phyloP scores from a whole-genome alignment of 805 yeast species.

The Ogataea neopini region DNA sequence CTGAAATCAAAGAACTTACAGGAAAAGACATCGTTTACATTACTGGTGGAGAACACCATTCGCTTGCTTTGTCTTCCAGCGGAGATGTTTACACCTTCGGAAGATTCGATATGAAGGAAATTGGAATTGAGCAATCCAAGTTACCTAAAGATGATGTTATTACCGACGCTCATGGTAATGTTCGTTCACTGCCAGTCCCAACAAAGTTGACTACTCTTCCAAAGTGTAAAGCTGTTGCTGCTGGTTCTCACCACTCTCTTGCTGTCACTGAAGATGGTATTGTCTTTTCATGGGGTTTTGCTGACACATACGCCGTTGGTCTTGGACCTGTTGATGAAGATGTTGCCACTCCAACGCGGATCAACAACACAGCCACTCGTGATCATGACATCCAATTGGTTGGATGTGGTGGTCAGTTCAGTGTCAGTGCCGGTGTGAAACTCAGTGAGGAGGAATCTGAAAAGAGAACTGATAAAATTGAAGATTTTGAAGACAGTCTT shows the following conservation, averaged over 20 bases:
- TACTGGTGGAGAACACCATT: slow-evolving; percentile 95
- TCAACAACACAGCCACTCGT: slow-evolving; percentile 91
- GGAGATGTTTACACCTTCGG: slow-evolving; percentile 89
- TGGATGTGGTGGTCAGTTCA: slow-evolving; percentile 97
- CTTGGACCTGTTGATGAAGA: slow-evolving; percentile 85
- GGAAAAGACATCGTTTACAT: slow-evolving; percentile 59
- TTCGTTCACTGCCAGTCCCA: slow-evolving; percentile 85
- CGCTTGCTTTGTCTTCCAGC: slow-evolving; percentile 67
- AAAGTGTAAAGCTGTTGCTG: slow-evolving; percentile 58
- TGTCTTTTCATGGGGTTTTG: slow-evolving; percentile 96
- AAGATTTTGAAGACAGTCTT: slow-evolving; percentile 45
- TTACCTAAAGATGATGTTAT: slow-evolving; percentile 71
- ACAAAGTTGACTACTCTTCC: slow-evolving; percentile 64
- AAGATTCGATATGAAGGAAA: slow-evolving; percentile 88
- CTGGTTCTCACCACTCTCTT: slow-evolving; percentile 91
- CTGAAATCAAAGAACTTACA: slow-evolving; percentile 63
- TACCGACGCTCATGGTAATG: slow-evolving; percentile 74
- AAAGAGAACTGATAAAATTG: slow-evolving; percentile 51
- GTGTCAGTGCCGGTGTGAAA: slow-evolving; percentile 80
- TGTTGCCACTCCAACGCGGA: slow-evolving; percentile 83
- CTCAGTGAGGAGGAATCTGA: slow-evolving; percentile 53
- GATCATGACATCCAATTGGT: slow-evolving; percentile 66
- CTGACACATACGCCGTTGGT: slow-evolving; percentile 95
- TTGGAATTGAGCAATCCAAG: slow-evolving; percentile 69
- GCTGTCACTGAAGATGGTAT: slow-evolving; percentile 85